Base-by-base conservation (phyloP, 2,329 filamentous ascomycete genomes). In the Pyrenochaeta sp. region DNA sequence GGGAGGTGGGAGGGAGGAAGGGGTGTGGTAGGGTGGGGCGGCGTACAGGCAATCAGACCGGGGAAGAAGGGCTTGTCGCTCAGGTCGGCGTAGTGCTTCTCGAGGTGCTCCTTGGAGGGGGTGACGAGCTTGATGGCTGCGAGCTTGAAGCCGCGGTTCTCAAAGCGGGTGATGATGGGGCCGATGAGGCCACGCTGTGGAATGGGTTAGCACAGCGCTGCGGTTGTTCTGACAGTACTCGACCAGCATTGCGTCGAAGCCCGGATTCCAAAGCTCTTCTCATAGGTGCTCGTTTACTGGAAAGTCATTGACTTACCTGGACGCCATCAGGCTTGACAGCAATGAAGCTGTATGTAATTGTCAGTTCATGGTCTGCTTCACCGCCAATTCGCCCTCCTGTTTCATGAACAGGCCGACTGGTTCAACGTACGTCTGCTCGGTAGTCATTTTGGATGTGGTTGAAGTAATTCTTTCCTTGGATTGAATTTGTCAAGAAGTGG, bases 271-370 rank as follows among this genome's bases (percentile, higher is more conserved):
- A n/a, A n/a, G n/a, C n/a, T n/a, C n/a, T n/a, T n/a, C 8, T 26
- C 7, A 24, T 11, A 24, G 20, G 3, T 7, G 15, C n/a, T 20
- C 10, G 15, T 14, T 11, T 21, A 15, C 7, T 29, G 15, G 27
- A 35, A 15, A 27, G 29, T 26, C 39, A 35, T 44, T 20, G 15
- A 41, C 79, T 65, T 87, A 96, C 91, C 87, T 96, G 94, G 81
- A 97, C 94, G 77, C 94, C 94, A 81, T 97, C 94, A 69, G 93
- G 94, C 91, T 99, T 99, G 86, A 99, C 90, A 75, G 94, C 94
- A 85, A 97, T 97, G 89, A 97, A 97, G 82, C 93, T 97, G 71
- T 64, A 45, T 51, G 63, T 42, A n/a, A n/a, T 50, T 47, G 55
- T 67, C 44, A 69, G 65, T 54, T 52, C 41, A 37, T 24, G 15